phyloP scores from a whole-genome alignment of 2,329 filamentous ascomycete species.

The Lachnellula subtilissima region DNA sequence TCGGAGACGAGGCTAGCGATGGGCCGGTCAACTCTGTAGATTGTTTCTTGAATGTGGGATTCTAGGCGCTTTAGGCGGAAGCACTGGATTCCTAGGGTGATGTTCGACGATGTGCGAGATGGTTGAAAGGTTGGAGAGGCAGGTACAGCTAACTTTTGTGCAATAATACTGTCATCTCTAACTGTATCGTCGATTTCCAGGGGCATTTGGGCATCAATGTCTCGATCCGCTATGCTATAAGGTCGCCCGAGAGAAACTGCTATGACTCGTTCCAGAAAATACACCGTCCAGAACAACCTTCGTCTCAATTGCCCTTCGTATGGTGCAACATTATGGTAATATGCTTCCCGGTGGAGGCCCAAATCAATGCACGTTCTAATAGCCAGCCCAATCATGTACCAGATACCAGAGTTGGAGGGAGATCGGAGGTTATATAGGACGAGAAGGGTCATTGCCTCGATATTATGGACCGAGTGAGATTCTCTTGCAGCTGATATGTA shows the following conservation, averaged over 20 bases:
- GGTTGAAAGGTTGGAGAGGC: slow-evolving; percentile 28
- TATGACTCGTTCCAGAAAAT: slow-evolving; percentile 45
- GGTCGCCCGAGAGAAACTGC: slow-evolving; percentile 47
- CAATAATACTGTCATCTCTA: slow-evolving; percentile 30
- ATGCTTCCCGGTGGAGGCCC: slow-evolving; percentile 44
- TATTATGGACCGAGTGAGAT: slow-evolving; percentile 45
- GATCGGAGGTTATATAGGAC: slow-evolving; percentile 48
- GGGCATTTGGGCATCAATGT: slow-evolving; percentile 46
- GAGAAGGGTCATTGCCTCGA: slow-evolving; percentile 46
- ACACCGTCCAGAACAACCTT: slow-evolving; percentile 48
- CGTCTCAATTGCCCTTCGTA: slow-evolving; percentile 42
- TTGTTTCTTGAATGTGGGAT: slow-evolving; percentile 46
- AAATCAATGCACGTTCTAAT: slow-evolving; percentile 50
- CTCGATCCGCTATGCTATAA: slow-evolving; percentile 45
- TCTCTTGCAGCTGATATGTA: slow-evolving; percentile 45
- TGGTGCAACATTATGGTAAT: slow-evolving; percentile 38
- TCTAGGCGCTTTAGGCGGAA: slow-evolving; percentile 44
- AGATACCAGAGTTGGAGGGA: slow-evolving; percentile 45
- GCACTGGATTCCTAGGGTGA: slow-evolving; percentile 41
- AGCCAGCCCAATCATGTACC: slow-evolving; percentile 50
- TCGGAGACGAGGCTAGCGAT: slow-evolving; percentile 42
- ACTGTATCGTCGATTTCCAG: slow-evolving; percentile 40
- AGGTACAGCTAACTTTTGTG: slow-evolving; percentile 28
- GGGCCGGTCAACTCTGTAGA: slow-evolving; percentile 45
- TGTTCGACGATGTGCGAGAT: slow-evolving; percentile 30